These are phyloP conservation scores for Fusarium sp. DNA, from an alignment of 2,329 filamentous ascomycete genomes.

Conservation along the genomic window DNA sequence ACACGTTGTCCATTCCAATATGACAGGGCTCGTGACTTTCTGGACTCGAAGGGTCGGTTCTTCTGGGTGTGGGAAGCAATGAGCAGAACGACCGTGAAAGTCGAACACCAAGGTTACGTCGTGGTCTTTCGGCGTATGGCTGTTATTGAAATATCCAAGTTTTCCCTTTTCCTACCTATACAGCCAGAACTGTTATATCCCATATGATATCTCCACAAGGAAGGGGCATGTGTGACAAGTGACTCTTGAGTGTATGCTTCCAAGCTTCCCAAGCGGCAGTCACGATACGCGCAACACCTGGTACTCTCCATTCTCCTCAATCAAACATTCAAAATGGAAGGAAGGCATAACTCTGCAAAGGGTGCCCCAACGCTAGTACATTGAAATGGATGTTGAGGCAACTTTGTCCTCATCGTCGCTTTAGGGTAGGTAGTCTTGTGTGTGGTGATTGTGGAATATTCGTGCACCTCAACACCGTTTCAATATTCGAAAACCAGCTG, in stretches of 20 bases:
- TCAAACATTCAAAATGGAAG: not conserved
- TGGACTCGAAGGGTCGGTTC: not conserved
- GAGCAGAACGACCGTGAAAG: not conserved
- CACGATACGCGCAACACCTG: not conserved
- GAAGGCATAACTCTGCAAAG: not conserved
- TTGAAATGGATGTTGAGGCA: no score
- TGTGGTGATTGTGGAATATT: no score
- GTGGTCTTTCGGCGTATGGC: not conserved
- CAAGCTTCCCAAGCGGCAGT: not conserved
- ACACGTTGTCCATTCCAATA: conserved; percentile 23
- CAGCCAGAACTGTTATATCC: not conserved
- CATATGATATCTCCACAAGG: not conserved
- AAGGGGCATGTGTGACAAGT: not conserved
- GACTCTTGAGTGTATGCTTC: not conserved
- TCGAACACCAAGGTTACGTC: not conserved
- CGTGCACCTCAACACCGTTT: no score
- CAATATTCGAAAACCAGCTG: no score
- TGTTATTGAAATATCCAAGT: not conserved
- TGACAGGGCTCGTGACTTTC: not conserved
- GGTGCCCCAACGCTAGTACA: no score
- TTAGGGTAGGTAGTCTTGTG: no score
- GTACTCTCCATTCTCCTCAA: not conserved
- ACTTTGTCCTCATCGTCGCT: no score
- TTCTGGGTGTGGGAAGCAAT: not conserved
- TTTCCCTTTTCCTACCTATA: not conserved